Evolutionary conservation across 805 yeast species (phyloP), one percentile per base, ranked within the genome.

Genomic region (Candida broadrunensis): DNA sequence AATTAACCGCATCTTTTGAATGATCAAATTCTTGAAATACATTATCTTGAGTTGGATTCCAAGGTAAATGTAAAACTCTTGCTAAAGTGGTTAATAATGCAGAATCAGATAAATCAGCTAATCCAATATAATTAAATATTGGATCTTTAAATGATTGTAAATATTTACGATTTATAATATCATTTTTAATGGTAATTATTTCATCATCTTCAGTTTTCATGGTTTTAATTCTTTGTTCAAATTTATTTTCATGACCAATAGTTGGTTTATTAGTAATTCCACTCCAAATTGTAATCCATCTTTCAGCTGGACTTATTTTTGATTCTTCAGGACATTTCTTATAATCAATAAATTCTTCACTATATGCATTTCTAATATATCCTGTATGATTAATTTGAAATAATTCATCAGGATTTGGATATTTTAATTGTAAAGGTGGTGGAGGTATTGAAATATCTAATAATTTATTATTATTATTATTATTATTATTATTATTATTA

Each of bases 21-120:
- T 54, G 52, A 46, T 70, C 73, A 30, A 51, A 65, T 16, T 58
- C 67, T 38, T 55, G 54, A 15, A 49, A 48, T 4, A 63, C 56
- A 31, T 56, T 47, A 29, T 63, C 55, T 27, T 55, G 51, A 1
- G 73, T 60, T 2, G 73, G 72, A 42, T 68, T 64, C 72, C 73
- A 70, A 4, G 70, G 66, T 35, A 65, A 49, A 41, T 70, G 74
- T 11, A 70, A 51, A 5, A 67, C 58, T 18, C 75, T 48, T 13
- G 73, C 71, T 49, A 70, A 45, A 1, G 73, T 67, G 4, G 75
- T 70, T 34, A 70, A 56, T 19, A 70, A 49, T 8, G 65, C 72
- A 5, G 65, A 53, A 44, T 70, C 75, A 6, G 67, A 58, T 15
- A 67, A 40, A 37, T 63, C 62, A 1, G 66, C 73, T 36, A 70